Conservation (phyloP, 2,329 filamentous ascomycete genomes). For the Alternaria longipes region DNA sequence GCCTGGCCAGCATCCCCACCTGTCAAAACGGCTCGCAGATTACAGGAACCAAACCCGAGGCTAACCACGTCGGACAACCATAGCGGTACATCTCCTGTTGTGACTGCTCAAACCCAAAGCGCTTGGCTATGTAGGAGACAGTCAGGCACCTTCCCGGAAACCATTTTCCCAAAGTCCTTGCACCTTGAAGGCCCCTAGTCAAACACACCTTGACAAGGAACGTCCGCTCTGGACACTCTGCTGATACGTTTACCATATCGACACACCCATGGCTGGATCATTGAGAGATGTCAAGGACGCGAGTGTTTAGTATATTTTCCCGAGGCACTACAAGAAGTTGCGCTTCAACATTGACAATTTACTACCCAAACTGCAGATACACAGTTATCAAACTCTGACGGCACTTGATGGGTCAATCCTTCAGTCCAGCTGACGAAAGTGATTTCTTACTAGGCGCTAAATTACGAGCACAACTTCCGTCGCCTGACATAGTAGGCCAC, state of each 20-base stretch:
- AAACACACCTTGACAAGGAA: neutral
- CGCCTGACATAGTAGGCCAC: neutral
- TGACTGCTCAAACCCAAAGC: conserved; percentile 12
- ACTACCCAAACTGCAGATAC: no score
- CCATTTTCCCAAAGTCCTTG: neutral
- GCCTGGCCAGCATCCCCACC: conserved; percentile 8
- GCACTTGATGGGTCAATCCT: neutral
- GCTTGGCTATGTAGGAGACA: conserved; percentile 2
- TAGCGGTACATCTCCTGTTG: conserved; percentile 3
- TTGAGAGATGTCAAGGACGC: neutral
- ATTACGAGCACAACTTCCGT: neutral
- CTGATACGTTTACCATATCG: neutral
- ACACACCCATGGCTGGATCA: neutral
- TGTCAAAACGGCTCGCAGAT: conserved; percentile 20
- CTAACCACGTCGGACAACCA: conserved; percentile 15
- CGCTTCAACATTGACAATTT: neutral
- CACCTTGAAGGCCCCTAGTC: neutral
- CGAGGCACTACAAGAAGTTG: neutral
- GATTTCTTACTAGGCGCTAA: neutral
- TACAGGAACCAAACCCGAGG: conserved; percentile 21
- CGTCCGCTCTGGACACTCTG: neutral
- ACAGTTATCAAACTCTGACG: neutral
- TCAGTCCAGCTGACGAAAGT: neutral
- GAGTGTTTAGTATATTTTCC: neutral
- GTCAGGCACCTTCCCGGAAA: neutral